Conservation (phyloP, 2,329 filamentous ascomycete genomes). For the Hirsutella rhossiliensis region DNA sequence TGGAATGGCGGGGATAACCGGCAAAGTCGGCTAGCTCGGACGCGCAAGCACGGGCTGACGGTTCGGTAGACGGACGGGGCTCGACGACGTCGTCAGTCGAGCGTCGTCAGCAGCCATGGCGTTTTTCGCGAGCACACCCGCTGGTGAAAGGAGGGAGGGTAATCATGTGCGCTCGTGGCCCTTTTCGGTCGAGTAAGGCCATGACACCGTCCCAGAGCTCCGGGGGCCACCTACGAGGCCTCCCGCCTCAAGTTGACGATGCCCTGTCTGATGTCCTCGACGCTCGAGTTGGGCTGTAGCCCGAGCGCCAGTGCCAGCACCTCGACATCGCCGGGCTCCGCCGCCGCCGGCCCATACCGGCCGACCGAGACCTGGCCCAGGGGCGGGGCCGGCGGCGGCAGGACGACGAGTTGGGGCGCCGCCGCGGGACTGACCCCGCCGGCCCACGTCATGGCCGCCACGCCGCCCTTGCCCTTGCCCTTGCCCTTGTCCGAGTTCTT, state of each 20-base stretch:
- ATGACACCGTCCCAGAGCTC: neutral
- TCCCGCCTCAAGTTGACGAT: slow-evolving; percentile 18
- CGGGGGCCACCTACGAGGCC: neutral
- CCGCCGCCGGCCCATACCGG: neutral
- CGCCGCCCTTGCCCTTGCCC: slow-evolving; percentile 6
- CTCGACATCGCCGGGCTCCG: slow-evolving; percentile 20
- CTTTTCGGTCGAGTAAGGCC: no score
- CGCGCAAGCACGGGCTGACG: no score
- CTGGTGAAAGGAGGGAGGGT: no score
- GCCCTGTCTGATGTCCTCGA: slow-evolving; percentile 21
- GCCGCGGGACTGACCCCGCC: slow-evolving; percentile 4
- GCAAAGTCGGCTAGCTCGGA: no score
- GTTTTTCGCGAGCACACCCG: no score
- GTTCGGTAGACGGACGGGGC: no score
- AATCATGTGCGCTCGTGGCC: no score
- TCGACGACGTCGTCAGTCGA: no score
- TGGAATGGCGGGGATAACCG: no score
- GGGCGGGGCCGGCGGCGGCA: slow-evolving; percentile 2
- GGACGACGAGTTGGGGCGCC: slow-evolving; percentile 8
- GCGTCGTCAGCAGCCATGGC: no score
- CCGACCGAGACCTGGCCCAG: neutral
- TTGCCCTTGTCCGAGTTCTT: slow-evolving; percentile 9
- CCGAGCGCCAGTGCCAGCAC: slow-evolving; percentile 21
- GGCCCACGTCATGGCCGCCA: slow-evolving; percentile 7
- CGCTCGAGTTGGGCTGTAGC: slow-evolving; percentile 19